Evolutionary conservation across 1,284 basidiomycete species (phyloP), one percentile per base, ranked within the genome.

Genomic region (Cryptococcus sp.): DNA sequence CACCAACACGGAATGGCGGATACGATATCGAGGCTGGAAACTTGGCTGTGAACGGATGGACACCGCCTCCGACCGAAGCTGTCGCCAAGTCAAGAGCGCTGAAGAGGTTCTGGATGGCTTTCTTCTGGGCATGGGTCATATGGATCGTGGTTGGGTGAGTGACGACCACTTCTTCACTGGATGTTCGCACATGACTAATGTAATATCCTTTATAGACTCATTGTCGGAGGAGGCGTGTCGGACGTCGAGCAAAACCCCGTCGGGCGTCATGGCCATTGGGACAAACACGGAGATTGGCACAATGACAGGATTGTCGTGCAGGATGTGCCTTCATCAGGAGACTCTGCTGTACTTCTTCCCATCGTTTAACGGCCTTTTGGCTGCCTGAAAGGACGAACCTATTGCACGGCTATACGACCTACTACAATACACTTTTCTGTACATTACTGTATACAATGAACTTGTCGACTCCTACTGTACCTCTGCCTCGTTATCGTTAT

Each of bases 61-160:
- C 57, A 29, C 62, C 67, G 7, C 66, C 65, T 3, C 52, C 69
- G 1, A 62, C 54, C 47, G 52, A 61, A 4, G 52, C 46, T 20
- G 65, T 74, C 5, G 76, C 74, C 5, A 56, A 63, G 40, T 54
- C 65, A 20, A 54, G 76, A 38, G 74, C 76, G 7, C 51, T 69
- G n/a, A 58, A 69, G 37, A 58, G 76, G 45, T 78, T 78, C 61
- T 76, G 72, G 65, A 59, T 63, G 17, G 70, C 76, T 1, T 61
- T 78, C 56, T 59, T 74, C 45, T 76, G 72, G 72, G 76, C 69
- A 1, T 69, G 74, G 59, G 51, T 67, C n/a, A 76, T 78, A 49
- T 78, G 69, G 65, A 64, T 76, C 23, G 41, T 69, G 7, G 41
- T 70, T 25, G 74, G 70, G 76, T 78, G 53, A 66, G 75, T 73